Evolutionary conservation across 495 filamentous ascomycete species (phyloP), one percentile per base, ranked within the genome.

Genomic region (Penicillium flavigenum): DNA sequence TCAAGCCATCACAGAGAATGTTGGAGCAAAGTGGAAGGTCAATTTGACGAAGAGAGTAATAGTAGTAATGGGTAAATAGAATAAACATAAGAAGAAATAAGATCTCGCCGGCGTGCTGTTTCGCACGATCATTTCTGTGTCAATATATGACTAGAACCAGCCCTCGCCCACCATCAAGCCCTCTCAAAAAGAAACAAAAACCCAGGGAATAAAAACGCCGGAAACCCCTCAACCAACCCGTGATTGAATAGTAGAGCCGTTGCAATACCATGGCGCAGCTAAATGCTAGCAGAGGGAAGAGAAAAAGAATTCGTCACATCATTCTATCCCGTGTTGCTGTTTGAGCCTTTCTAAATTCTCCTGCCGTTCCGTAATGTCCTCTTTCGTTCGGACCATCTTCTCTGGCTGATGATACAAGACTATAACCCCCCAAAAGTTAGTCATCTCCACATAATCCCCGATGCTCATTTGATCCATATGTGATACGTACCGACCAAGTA

Each of bases 391-490:
- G 62, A 82, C 79, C 86, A 96, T 97, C 83, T 98, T 97, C 71
- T 98, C 95, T 65, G 93, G 93, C 79, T 98, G 94, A 73, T 98
- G 94, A 72, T 96, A 98, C 72, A 98, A 81, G 54, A 98, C 94
- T 97, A 67, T 32, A 67, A 27, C 10, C 27, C 44, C 17, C 29
- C n/a, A n/a, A 34, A 51, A 56, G 60, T 70, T 49, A 58, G 54
- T 49, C 34, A 53, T 34, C 26, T 16, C n/a, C 44, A 24, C 50
- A 17, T 16, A 22, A 22, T 39, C n/a, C n/a, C 17, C 5, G 19
- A 12, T 5, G 16, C 22, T 46, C 29, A 12, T 27, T 51, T 39
- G 38, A 43, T 43, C 48, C 19, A 34, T 42, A 14, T 43, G 49
- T 22, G 42, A 54, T 50, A 83, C 91, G 45, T 87, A 96, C 92